These are phyloP conservation scores for Camelina neglecta DNA, from an alignment of 345 rosid genomes.

Conservation along the genomic window DNA sequence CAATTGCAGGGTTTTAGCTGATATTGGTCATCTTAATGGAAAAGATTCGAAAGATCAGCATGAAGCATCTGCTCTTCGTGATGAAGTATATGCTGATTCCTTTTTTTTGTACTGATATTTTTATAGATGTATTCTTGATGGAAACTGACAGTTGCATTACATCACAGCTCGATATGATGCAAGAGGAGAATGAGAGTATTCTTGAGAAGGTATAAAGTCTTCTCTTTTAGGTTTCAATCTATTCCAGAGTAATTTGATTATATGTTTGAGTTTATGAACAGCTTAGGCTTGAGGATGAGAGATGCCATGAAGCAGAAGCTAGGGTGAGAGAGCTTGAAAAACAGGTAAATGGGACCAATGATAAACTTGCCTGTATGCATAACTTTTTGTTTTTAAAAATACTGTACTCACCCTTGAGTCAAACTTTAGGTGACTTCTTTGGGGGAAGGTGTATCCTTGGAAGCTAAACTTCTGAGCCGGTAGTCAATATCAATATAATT, in stretches of 20 bases:
- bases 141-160: conserved; percentile 26
- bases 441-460: conserved; percentile 96
- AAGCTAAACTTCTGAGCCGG: conserved; percentile 96
- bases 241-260: background rate
- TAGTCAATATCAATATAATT: conserved; percentile 34
- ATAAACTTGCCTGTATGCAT: conserved; percentile 16
- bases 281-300: conserved; percentile 92
- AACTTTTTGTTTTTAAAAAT: conserved; percentile 22
- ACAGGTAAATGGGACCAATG: conserved; percentile 57
- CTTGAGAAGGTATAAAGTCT: conserved; percentile 61
- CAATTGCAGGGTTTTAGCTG: conserved; percentile 63
- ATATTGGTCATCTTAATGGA: conserved; percentile 51
- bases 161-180: conserved; percentile 87
- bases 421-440: conserved; percentile 76
- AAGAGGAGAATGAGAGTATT: conserved; percentile 81
- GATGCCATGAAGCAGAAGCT: conserved; percentile 84
- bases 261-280: conserved; percentile 47
- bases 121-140: background rate
- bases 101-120: background rate
- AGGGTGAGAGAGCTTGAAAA: conserved; percentile 97
- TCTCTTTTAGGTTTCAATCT: conserved; percentile 13
- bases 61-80: conserved; percentile 91
- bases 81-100: conserved; percentile 70
- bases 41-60: conserved; percentile 63
- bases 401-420: conserved; percentile 30